Evolutionary conservation across 306 rosid genomes (phyloP), one percentile per base, ranked within the genome.

Genomic region (Trifolium fragiferum): DNA sequence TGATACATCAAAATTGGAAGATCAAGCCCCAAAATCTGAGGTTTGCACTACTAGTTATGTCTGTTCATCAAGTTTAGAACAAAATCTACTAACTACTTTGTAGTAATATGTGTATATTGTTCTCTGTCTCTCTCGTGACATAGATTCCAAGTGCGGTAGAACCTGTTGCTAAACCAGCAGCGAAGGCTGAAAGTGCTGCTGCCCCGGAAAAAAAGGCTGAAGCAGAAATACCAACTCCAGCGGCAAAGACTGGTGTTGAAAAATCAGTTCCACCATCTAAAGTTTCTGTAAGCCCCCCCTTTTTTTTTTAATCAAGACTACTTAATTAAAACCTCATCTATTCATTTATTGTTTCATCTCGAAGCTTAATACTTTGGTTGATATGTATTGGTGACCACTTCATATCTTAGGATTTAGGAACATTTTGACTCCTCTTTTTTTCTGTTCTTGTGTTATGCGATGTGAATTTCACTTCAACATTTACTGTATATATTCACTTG

Each of bases 1-100:
- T 73, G 89, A 80, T 57, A 63, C 87, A 25, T 30, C 83, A 70
- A 88, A 92, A 82, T 25, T 86, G 68, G 96, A 89, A 81, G 93
- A 86, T 59, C 85, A 76, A 84, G 78, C 84, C 21, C 84, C 61
- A 63, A 77, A 80, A 68, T 82, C 89, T n/a, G 88, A 89, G 99
- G 99, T 93, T 68, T 72, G 82, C 69, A 40, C 41, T 54, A 73
- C 66, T 65, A 70, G 44, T 68, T 21, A 61, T 75, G 77, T 37
- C 37, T 60, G 69, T 67, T 20, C 54, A 70, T 43, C 51, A 40
- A 76, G 68, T 77, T n/a, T 14, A 62, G 25, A 80, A 66, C 11
- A 11, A 76, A 66, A 66, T 13, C 71, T 21, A 12, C 7, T 23
- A 21, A 21, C 50, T 9, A 43, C 74, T 20, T 58, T 63, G 11